Percentiles rank a stretch among this genome's conserved stretches.
These are phyloP conservation scores for Lasiodiplodia gonubiensis DNA, from an alignment of 2,329 filamentous ascomycete species.

Conservation along the genomic window DNA sequence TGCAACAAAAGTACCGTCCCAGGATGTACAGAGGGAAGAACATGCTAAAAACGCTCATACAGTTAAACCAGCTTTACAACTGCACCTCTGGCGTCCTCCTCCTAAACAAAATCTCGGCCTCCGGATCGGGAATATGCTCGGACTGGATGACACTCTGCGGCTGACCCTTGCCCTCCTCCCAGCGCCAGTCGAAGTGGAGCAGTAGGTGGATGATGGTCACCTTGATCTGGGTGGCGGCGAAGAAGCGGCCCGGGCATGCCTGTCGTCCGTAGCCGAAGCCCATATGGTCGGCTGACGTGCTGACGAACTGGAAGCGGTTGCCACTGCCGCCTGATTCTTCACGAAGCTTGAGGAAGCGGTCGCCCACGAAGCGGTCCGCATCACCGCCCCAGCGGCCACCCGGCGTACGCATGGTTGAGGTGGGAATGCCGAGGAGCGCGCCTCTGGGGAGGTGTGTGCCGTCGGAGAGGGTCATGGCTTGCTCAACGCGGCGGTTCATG, in stretches of 20 bases:
- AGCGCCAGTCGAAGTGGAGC: constrained; percentile 30
- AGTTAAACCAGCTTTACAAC: neutral
- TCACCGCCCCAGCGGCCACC: constrained; percentile 29
- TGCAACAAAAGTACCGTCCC: neutral
- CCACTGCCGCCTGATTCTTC: neutral
- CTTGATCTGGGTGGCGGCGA: constrained; percentile 31
- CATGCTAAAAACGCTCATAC: neutral
- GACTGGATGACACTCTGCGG: constrained; percentile 30
- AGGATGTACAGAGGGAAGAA: neutral
- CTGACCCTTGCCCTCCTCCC: neutral
- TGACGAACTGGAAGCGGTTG: constrained; percentile 10
- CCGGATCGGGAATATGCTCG: constrained; percentile 13
- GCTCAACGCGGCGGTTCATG: constrained; percentile 8
- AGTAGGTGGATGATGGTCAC: constrained; percentile 29
- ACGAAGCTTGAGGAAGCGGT: constrained; percentile 5
- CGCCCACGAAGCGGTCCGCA: neutral
- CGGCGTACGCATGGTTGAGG: neutral
- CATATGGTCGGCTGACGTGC: constrained; percentile 15
- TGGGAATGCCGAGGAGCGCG: neutral
- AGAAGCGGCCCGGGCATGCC: constrained; percentile 31
- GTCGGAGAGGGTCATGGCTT: constrained; percentile 8
- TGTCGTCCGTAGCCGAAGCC: constrained; percentile 21
- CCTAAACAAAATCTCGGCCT: constrained; percentile 7
- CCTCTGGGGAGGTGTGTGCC: constrained; percentile 1
- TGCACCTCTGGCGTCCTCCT: neutral